Evolutionary conservation across 1,284 basidiomycete species (phyloP), one percentile per base, ranked within the genome.

Genomic region (Pascua guehoae): DNA sequence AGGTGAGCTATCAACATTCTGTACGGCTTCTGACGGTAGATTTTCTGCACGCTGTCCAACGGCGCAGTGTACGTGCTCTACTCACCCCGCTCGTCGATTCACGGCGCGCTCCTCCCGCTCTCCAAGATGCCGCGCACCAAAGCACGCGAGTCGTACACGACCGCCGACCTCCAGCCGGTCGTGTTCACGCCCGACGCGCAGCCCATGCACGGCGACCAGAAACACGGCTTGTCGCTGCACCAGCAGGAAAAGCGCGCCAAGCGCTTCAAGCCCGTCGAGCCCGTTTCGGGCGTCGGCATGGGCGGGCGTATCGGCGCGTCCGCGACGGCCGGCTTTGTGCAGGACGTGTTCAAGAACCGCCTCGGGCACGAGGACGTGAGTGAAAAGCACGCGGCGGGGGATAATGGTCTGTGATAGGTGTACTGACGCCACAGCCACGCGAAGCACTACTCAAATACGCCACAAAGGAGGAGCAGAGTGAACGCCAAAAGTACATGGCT

Each of bases 371-470:
- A 94, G 78, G 93, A 97, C 79, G 92, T 95, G 80, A 83, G 92
- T 89, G 11, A 12, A 2, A 5, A n/a, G n/a, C 40, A 32, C 7
- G 4, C 7, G 4, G 24, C 24, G 24, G 24, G 24, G 24, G 24
- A 32, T 7, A 32, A 32, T 3, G 24, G 42, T 12, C 15, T 24
- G 2, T 8, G 24, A 10, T 18, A 12, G 11, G 10, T 18, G 24
- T n/a, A 48, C 56, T 64, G 53, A 64, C 46, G n/a, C 39, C 47
- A 47, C 79, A 98, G 89, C 95, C 95, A 38, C 86, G 95, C 63
- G 93, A 97, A 79, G 95, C 95, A 4, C 79, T 98, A 62, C 87
- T 98, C 81, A 92, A 88, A 78, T 98, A 95, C 69, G 95, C 94
- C 17, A 80, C 86, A 18, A 74, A 80, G 64, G 86, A 86, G 66